Base-by-base conservation (phyloP, 176 grass and related monocot species). In the Aegilops longissima region DNA sequence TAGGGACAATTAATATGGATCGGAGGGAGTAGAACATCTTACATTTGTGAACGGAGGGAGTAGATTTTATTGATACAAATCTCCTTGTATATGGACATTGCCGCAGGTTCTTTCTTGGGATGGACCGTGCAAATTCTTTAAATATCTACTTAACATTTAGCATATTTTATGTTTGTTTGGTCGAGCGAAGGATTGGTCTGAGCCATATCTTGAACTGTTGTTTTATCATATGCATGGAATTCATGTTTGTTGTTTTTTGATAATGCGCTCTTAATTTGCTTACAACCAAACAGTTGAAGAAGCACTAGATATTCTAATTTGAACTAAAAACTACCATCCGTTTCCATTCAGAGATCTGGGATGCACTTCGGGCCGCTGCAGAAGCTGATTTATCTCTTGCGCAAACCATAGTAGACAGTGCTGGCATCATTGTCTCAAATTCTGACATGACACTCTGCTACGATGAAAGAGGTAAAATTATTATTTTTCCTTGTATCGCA, bases 371-470 rank as follows among this genome's bases (percentile, higher is more conserved):
- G 89, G 96, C 90, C 68, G 93, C 93, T 77, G 90, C 92, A 82
- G 96, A 96, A 75, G 87, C 92, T 86, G 96, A 96, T 61, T 66
- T 92, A 84, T 80, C 74, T 34, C 93, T 98, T 79, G 92, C 92
- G 47, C 92, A 98, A 86, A 84, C 84, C 74, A 95, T 98, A 95
- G 89, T 98, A 79, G 93, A 95, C 69, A 96, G 93, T 74, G 96
- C 96, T 66, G 93, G 88, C 64, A 98, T 98, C 59, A 92, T 96
- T 6, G 79, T 94, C 80, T 88, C 96, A 66, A 98, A 93, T 92
- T 79, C 93, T 86, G 93, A 98, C 85, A 91, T 94, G 91, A 92
- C 93, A 62, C 75, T 95, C 77, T 96, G 90, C 82, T 95, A 98
- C 56, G 96, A 98, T 47, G 90, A 95, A 89, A 95, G 88, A 96